Percentiles rank a stretch among this genome's conserved stretches.
phyloP scores from a whole-genome alignment of 1,284 basidiomycete genomes.

The Apiotrichum mycotoxinovorans region DNA sequence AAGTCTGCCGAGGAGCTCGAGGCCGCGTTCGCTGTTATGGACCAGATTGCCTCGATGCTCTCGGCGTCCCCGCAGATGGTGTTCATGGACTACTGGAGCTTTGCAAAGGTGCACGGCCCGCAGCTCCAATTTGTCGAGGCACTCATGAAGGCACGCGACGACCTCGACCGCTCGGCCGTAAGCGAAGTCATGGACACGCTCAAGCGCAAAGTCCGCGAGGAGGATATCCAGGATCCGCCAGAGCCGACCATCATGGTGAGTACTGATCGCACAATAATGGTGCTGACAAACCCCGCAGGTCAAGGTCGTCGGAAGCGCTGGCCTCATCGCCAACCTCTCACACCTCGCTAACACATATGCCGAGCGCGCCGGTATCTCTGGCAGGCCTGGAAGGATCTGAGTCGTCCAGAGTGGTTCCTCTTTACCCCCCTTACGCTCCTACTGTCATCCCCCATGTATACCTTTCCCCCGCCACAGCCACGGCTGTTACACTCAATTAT shows the following conservation, averaged over 20 bases:
- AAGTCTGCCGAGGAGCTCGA: conserved; percentile 79
- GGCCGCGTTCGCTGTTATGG: conserved; percentile 77
- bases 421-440: too few relatives aligned
- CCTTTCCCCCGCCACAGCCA: too few relatives aligned
- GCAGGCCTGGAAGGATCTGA: background rate
- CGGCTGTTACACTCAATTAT: too few relatives aligned
- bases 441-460: too few relatives aligned
- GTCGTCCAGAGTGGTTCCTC: too few relatives aligned
- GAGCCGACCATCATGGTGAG: conserved; percentile 57
- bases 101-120: conserved; percentile 93
- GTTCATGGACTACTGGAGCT: conserved; percentile 91
- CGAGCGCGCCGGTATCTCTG: background rate
- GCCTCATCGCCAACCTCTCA: conserved; percentile 36
- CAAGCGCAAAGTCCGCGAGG: conserved; percentile 86
- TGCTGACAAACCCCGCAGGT: conserved; percentile 28
- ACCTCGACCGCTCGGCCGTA: conserved; percentile 82
- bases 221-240: conserved; percentile 68
- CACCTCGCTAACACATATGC: conserved; percentile 33
- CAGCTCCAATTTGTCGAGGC: conserved; percentile 88
- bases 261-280: conserved; percentile 24
- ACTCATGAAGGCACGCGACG: conserved; percentile 81
- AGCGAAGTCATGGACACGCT: conserved; percentile 92
- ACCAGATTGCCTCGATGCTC: conserved; percentile 77
- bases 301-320: conserved; percentile 34
- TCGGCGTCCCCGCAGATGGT: conserved; percentile 88